Evolutionary conservation across 2,329 filamentous ascomycete species (phyloP).

Genomic region (Xylariaceae sp.): DNA sequence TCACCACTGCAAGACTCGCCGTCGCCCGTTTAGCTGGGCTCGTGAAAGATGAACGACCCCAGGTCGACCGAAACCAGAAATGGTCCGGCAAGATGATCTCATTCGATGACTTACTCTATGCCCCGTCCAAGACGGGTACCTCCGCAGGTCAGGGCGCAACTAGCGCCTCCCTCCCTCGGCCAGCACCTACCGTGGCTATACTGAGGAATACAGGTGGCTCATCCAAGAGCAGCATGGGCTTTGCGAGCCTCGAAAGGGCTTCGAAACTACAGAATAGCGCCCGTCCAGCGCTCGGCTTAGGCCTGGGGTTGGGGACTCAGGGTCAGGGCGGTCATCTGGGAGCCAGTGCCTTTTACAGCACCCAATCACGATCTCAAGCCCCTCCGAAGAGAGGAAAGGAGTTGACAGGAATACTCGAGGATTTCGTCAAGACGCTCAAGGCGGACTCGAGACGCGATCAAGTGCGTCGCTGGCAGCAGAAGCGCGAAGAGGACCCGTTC

Average conservation of each 20-base stretch:
- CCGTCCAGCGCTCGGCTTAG: neutral
- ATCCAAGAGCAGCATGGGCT: slow-evolving; percentile 1
- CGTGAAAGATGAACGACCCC: slow-evolving; percentile 21
- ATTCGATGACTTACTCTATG: slow-evolving; percentile 31
- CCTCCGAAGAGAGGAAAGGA: slow-evolving; percentile 7
- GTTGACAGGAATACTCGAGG: slow-evolving; percentile 12
- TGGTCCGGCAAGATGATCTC: slow-evolving; percentile 32
- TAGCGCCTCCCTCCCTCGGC: neutral
- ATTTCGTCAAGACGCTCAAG: slow-evolving; percentile 17
- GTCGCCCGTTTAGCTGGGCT: slow-evolving; percentile 29
- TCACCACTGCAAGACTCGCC: slow-evolving; percentile 26
- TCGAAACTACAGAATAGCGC: slow-evolving; percentile 1
- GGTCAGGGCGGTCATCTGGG: neutral
- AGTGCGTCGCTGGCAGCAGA: slow-evolving; percentile 11
- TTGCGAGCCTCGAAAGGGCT: slow-evolving; percentile 14
- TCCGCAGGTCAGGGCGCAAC: slow-evolving; percentile 2
- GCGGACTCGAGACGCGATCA: slow-evolving; percentile 8
- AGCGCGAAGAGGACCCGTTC: slow-evolving; percentile 11
- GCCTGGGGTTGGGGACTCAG: no score
- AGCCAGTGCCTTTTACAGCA: slow-evolving; percentile 9
- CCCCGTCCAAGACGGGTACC: slow-evolving; percentile 3
- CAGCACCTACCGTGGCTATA: neutral
- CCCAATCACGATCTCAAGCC: neutral
- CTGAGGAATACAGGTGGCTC: neutral
- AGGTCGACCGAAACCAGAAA: slow-evolving; percentile 31